phyloP scores from a whole-genome alignment of 305 asterid genomes.

The Nicotiana rustica region DNA sequence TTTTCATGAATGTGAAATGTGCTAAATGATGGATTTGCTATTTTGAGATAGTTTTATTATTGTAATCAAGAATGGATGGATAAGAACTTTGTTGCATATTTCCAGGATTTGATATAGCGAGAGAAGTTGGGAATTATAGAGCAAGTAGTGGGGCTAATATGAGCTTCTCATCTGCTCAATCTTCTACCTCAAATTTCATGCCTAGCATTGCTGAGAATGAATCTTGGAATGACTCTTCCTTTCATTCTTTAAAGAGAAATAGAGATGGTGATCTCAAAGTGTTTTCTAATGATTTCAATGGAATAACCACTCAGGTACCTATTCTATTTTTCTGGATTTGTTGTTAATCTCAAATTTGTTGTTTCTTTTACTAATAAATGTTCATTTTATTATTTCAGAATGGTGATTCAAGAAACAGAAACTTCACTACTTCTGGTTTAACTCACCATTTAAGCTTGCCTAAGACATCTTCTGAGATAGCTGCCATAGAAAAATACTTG shows the following conservation, averaged over 20 bases:
- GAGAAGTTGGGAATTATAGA: slow-evolving; percentile 68
- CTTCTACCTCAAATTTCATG: slow-evolving; percentile 71
- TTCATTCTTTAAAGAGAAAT: slow-evolving; percentile 66
- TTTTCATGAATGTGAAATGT: background rate
- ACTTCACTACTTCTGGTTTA: slow-evolving; percentile 46
- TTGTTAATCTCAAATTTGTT: background rate
- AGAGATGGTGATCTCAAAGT: slow-evolving; percentile 63
- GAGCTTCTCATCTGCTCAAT: slow-evolving; percentile 56
- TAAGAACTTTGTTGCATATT: slow-evolving; percentile 32
- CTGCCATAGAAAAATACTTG: slow-evolving; percentile 61
- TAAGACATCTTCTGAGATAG: slow-evolving; percentile 63
- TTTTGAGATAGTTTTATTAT: background rate
- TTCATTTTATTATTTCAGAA: slow-evolving; percentile 49
- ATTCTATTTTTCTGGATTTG: background rate
- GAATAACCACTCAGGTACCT: slow-evolving; percentile 57
- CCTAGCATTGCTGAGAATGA: slow-evolving; percentile 85
- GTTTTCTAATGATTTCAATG: slow-evolving; percentile 59
- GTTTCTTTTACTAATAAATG: background rate
- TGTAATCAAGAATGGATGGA: background rate
- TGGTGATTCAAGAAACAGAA: slow-evolving; percentile 59
- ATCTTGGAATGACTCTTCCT: slow-evolving; percentile 62
- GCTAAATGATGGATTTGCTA: background rate
- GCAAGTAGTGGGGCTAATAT: slow-evolving; percentile 46
- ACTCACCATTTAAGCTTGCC: slow-evolving; percentile 93
- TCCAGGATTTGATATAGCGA: slow-evolving; percentile 72